Evolutionary conservation across 108 stramenopile genomes (phyloP), one percentile per base, ranked within the genome.

Genomic region (Pseudonitzschia delicatissima): DNA sequence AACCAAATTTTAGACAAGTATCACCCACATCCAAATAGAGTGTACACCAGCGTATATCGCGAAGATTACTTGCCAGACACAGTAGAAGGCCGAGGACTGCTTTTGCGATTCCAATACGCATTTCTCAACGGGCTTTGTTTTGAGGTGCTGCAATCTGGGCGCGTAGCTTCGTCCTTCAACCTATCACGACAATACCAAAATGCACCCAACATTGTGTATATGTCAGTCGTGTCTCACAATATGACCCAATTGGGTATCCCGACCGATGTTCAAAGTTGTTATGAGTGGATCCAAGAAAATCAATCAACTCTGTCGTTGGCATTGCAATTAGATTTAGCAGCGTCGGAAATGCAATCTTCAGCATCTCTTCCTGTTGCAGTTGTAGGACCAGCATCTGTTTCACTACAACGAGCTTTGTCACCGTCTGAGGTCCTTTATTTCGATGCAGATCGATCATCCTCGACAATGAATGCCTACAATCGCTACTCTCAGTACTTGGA

Each of bases 21-120:
- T 52, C 51, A 52, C 28, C 51, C 51, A 2, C 11, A 26, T 52
- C 51, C 51, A 26, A 28, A 5, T 52, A 2, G 2, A 11, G 11
- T 29, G 20, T 21, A 34, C 33, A 13, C 58, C 1, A 25, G 66
- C 27, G 62, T 60, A 40, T 5, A 20, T 29, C 20, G 35, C 28
- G 17, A 27, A 51, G 76, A 69, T 7, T 77, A 72, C 49, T 55
- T 77, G 2, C 76, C 76, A 21, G 60, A 77, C 48, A 77, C 65
- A 33, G 28, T 15, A 7, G 76, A 72, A 26, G 71, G 69, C 3
- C 64, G 34, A 45, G 31, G 51, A 28, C 55, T 77, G 21, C 68
- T 71, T 48, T 67, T 34, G 18, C 57, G 76, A 12, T 47, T 77
- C n/a, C 65, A 67, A 20, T 77, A 77, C 62, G 71, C 76, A 4